Evolutionary conservation across 139 green algal genomes (phyloP).

Genomic region (Tetraselmis chui): DNA sequence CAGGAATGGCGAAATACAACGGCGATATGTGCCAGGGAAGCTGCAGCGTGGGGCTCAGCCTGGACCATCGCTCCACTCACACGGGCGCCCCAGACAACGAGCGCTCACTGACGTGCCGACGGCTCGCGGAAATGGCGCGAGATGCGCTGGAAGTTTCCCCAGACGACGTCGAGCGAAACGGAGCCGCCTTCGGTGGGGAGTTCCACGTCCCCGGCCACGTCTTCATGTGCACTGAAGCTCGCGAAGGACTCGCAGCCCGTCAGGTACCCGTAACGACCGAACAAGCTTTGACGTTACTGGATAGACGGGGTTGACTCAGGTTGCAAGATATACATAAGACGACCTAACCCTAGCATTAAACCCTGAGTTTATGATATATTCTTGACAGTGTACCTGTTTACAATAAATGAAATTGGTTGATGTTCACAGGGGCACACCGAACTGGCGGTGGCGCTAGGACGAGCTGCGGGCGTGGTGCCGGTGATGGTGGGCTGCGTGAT

Average conservation of each 20-base stretch:
- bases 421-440: not conserved
- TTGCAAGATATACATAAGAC: no score
- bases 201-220: not conserved
- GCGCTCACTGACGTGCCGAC: not conserved
- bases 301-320: no score
- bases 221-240: not conserved
- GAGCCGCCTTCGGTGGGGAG: not conserved
- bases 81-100: not conserved
- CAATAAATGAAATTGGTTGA: no score
- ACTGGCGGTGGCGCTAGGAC: not conserved
- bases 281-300: no score
- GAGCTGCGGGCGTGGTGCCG: not conserved
- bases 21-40: not conserved
- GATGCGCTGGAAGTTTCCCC: not conserved
- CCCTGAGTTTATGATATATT: no score
- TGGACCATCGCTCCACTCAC: not conserved
- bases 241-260: not conserved
- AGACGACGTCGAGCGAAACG: not conserved
- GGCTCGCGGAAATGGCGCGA: not conserved
- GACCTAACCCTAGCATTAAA: no score
- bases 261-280: no score
- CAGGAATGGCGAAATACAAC: not conserved
- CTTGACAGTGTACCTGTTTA: no score
- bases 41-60: not conserved
- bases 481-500: not conserved